Conservation (phyloP, 2,329 filamentous ascomycete species). For the Colletotrichum caudatum region DNA sequence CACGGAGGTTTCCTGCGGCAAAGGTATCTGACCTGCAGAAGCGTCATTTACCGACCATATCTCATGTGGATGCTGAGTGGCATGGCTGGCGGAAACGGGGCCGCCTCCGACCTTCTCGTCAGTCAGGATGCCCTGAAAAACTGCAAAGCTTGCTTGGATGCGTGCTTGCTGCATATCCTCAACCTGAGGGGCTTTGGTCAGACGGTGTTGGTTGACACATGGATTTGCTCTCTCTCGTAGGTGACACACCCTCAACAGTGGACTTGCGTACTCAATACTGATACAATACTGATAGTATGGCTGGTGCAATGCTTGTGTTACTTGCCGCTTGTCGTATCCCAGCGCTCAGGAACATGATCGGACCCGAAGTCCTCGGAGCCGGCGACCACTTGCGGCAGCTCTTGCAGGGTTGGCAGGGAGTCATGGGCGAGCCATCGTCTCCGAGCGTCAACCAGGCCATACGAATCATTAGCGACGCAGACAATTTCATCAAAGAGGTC, state of each 20-base stretch:
- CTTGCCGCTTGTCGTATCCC: slow-evolving; percentile 58
- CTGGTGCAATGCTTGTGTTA: slow-evolving; percentile 61
- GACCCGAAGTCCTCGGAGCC: slow-evolving; percentile 53
- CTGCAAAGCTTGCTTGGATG: slow-evolving; percentile 60
- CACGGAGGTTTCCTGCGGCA: slow-evolving; percentile 63
- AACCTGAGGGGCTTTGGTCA: slow-evolving; percentile 62
- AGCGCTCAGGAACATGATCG: slow-evolving; percentile 53
- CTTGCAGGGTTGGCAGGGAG: slow-evolving; percentile 57
- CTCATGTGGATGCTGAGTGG: slow-evolving; percentile 62
- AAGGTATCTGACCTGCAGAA: slow-evolving; percentile 63
- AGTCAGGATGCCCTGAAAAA: slow-evolving; percentile 53
- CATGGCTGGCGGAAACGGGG: slow-evolving; percentile 46
- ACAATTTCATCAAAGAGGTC: slow-evolving; percentile 55
- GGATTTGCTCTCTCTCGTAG: slow-evolving; percentile 67
- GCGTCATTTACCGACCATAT: slow-evolving; percentile 65
- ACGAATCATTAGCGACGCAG: slow-evolving; percentile 58
- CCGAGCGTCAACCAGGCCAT: slow-evolving; percentile 62
- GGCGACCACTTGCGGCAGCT: slow-evolving; percentile 57
- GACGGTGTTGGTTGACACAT: slow-evolving; percentile 65
- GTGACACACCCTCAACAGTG: slow-evolving; percentile 38
- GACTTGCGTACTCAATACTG: neutral
- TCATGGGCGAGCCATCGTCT: slow-evolving; percentile 54
- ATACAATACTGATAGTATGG: slow-evolving; percentile 53
- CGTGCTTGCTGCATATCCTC: slow-evolving; percentile 61
- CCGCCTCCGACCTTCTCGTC: slow-evolving; percentile 45